Percentiles rank a stretch among this genome's conserved stretches.
These are phyloP conservation scores for Globisporangium emineosum DNA, from an alignment of 352 stramenopile genomes.

Conservation along the genomic window DNA sequence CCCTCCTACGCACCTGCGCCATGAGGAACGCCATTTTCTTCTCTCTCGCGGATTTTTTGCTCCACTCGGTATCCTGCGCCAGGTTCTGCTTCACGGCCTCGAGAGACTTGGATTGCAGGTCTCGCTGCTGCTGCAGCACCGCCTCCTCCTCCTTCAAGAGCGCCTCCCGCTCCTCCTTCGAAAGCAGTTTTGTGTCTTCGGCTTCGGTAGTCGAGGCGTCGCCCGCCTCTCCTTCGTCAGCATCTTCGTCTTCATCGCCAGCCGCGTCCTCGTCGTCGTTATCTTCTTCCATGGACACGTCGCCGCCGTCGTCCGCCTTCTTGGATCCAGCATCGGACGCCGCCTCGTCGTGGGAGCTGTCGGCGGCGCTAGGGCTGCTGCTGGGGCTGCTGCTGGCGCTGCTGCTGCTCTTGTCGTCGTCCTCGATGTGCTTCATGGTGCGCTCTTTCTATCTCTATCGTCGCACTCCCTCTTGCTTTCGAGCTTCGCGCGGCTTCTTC, in stretches of 20 bases:
- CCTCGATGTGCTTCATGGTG: constrained; percentile 26
- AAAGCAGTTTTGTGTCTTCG: constrained; percentile 43
- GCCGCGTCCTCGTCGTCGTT: constrained; percentile 29
- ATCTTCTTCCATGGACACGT: constrained; percentile 26
- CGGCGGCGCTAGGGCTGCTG: constrained; percentile 29
- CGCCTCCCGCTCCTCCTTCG: constrained; percentile 52
- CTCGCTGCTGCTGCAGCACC: constrained; percentile 71
- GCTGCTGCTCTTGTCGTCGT: constrained; percentile 33
- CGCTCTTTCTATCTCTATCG: background rate
- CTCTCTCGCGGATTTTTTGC: constrained; percentile 45
- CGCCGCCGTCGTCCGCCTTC: constrained; percentile 18
- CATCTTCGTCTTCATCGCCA: constrained; percentile 22
- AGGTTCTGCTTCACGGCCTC: constrained; percentile 65
- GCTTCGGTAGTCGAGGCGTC: constrained; percentile 14
- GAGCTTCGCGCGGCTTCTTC: constrained; percentile 3
- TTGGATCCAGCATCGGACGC: constrained; percentile 11
- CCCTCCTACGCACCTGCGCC: constrained; percentile 42
- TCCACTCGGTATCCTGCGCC: constrained; percentile 46
- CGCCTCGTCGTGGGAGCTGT: constrained; percentile 18
- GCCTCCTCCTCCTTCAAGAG: constrained; percentile 65
- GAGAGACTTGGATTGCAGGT: constrained; percentile 72
- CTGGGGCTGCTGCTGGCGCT: constrained; percentile 17
- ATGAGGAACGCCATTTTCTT: constrained; percentile 88
- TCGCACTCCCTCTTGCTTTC: background rate
- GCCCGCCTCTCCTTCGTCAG: constrained; percentile 29